Conservation (phyloP, 352 stramenopile species). For the Phytophthora crassamura region DNA sequence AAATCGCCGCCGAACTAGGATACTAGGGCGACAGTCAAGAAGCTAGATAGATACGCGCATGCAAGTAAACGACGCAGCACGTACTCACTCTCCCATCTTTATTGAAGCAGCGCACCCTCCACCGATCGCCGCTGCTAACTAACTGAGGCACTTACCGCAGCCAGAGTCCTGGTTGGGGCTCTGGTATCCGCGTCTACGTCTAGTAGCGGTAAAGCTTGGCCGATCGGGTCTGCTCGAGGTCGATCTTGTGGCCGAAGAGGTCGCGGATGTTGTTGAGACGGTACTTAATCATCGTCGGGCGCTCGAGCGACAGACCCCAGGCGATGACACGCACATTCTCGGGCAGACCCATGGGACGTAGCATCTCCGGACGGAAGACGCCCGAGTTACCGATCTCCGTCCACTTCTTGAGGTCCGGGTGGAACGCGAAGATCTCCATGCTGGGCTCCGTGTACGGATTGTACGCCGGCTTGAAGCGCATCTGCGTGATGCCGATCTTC, state of each 20-base stretch:
- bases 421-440: conserved; percentile 99
- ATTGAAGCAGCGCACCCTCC: conserved; percentile 24
- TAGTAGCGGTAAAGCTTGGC: conserved; percentile 92
- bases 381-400: conserved; percentile 99
- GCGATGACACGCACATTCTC: conserved; percentile 99
- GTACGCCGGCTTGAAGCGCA: conserved; percentile 99
- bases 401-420: conserved; percentile 99
- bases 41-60: conserved; percentile 34
- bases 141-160: conserved; percentile 23
- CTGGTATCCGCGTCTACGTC: conserved; percentile 14
- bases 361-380: conserved; percentile 99
- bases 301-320: conserved; percentile 98
- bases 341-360: conserved; percentile 98
- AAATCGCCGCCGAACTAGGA: conserved; percentile 63
- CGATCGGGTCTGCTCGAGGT: conserved; percentile 95
- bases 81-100: conserved; percentile 24
- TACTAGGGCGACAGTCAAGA: conserved; percentile 45
- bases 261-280: conserved; percentile 99
- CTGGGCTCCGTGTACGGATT: conserved; percentile 99
- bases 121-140: conserved; percentile 21
- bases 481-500: conserved; percentile 97
- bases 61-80: not conserved
- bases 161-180: conserved; percentile 9
- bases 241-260: conserved; percentile 99
- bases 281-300: conserved; percentile 99